Base-by-base conservation (phyloP, 2,329 filamentous ascomycete genomes). In the Botrytis fabae region DNA sequence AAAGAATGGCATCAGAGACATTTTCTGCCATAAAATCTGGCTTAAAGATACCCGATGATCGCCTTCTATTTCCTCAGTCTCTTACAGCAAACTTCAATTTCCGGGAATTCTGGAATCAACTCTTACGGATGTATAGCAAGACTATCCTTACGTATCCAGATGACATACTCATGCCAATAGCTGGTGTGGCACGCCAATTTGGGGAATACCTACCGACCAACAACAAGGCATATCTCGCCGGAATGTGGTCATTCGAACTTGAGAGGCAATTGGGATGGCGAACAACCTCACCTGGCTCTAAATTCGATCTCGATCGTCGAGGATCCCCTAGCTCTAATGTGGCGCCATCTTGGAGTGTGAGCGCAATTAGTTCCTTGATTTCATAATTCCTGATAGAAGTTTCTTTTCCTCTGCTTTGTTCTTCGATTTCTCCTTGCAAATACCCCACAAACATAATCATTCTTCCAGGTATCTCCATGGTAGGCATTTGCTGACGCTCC, bases 261-360 rank as follows among this genome's bases (percentile, higher is more conserved):
- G 63, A 44, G 38, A 48, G 38, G 40, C 63, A 65, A 42, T 35
- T 65, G 22, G 42, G 63, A 20, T 65, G 63, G 63, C 28, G 16
- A 44, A n/a, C 63, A 46, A 44, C 40, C 18, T 7, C 2, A 18
- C 38, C 42, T 5, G 40, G 28, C 8, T 22, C 38, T 28, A 20
- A 3, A 28, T 12, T 20, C n/a, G n/a, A 32, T 35, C 28, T 44
- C 20, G 44, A 65, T 44, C 40, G 44, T 42, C 63, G 63, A 22
- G 63, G 22, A 16, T 35, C n/a, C 16, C 63, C 63, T 14, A 28
- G 22, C 40, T 44, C 35, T n/a, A 44, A 48, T 8, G 63, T 65
- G 4, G 63, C 63, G 20, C 63, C 65, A n/a, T 69, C 65, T 69
- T 54, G 65, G 65, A 69, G 65, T 32, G 59, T 38, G 59, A 60